phyloP scores from a whole-genome alignment of 306 rosid genomes.

The Fagus crenata region DNA sequence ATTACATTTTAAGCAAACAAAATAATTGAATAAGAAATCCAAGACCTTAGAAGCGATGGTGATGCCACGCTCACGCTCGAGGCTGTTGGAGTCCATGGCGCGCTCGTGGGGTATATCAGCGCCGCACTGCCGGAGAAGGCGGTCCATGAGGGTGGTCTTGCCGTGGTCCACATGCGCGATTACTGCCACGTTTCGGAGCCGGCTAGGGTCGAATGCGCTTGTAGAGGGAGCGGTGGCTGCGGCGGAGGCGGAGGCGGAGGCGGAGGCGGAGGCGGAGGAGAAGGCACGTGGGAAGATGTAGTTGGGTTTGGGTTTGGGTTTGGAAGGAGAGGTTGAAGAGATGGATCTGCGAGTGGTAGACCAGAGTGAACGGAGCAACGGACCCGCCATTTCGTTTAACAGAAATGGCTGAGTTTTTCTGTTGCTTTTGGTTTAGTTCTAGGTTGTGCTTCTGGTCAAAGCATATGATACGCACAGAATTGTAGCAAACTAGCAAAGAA shows the following conservation, averaged over 20 bases:
- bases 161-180: conserved; percentile 98
- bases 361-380: conserved; percentile 71
- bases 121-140: conserved; percentile 98
- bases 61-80: conserved; percentile 98
- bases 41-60: conserved; percentile 86
- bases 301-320: conserved; percentile 25
- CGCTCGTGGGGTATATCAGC: conserved; percentile 97
- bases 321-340: conserved; percentile 31
- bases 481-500: too few species aligned
- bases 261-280: conserved; percentile 54
- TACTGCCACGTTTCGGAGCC: conserved; percentile 92
- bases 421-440: too few species aligned
- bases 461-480: too few species aligned
- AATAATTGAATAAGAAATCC: background rate
- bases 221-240: conserved; percentile 16
- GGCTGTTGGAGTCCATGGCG: conserved; percentile 82
- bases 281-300: conserved; percentile 49
- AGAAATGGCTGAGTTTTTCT: conserved; percentile 28
- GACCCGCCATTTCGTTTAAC: conserved; percentile 62
- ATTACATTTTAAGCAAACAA: too few species aligned
- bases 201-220: conserved; percentile 54
- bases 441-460: too few species aligned
- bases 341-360: conserved; percentile 55
- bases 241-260: conserved; percentile 45
- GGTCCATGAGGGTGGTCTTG: conserved; percentile 98